Evolutionary conservation across 2,329 filamentous ascomycete species (phyloP).

Genomic region (Phyllosticta paracitricarpa): DNA sequence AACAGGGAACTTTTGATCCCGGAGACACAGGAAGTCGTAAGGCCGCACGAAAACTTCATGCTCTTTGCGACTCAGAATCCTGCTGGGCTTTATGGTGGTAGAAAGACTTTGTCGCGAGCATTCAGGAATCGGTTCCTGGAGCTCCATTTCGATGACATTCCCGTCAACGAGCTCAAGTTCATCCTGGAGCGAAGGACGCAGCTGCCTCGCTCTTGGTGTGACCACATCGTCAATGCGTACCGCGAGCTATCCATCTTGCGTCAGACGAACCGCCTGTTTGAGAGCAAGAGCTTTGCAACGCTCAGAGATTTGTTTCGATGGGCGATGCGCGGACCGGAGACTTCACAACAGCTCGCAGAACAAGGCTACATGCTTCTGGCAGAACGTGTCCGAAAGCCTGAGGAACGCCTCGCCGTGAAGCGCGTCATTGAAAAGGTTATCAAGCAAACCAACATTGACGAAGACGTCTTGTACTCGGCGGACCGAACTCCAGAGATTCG

Average conservation of each 20-base stretch:
- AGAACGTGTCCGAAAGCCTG: constrained; percentile 83
- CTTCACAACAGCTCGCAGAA: constrained; percentile 74
- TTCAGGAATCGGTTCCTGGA: constrained; percentile 97
- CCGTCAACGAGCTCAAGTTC: constrained; percentile 82
- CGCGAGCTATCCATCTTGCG: constrained; percentile 81
- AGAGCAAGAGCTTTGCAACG: constrained; percentile 96
- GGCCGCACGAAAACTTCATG: constrained; percentile 91
- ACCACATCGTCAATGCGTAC: constrained; percentile 85
- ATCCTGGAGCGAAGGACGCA: constrained; percentile 84
- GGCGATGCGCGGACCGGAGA: constrained; percentile 77
- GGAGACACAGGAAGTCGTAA: constrained; percentile 89
- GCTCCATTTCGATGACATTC: constrained; percentile 95
- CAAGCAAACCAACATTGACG: constrained; percentile 55
- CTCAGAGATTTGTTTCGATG: constrained; percentile 92
- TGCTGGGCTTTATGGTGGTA: constrained; percentile 85
- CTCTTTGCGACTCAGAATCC: constrained; percentile 98
- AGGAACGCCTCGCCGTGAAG: constrained; percentile 78
- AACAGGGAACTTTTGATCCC: constrained; percentile 93
- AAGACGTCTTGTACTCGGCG: constrained; percentile 58
- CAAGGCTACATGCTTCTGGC: constrained; percentile 96
- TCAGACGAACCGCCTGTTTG: constrained; percentile 84
- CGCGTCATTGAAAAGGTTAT: constrained; percentile 82
- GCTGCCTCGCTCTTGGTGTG: constrained; percentile 84
- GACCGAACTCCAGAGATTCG: constrained; percentile 27
- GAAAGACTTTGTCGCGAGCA: constrained; percentile 85